Evolutionary conservation across 768 basidiomycete species (phyloP).

Genomic region (Peribolospora kevripleyi): DNA sequence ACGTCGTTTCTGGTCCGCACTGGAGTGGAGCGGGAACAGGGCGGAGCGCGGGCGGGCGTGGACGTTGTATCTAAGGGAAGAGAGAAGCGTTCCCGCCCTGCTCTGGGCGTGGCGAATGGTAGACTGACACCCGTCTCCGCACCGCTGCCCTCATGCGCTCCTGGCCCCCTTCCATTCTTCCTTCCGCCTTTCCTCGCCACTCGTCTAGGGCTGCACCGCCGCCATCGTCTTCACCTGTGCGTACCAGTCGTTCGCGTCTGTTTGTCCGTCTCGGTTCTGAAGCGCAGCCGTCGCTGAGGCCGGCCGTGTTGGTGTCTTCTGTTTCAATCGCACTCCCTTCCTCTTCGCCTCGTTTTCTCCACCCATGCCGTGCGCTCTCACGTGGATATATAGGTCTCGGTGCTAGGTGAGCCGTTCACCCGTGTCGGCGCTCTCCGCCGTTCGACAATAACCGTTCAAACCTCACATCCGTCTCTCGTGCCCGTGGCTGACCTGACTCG

Average conservation of each 20-base stretch:
- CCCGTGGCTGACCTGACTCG: background rate
- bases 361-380: background rate
- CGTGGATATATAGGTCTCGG: conserved; percentile 12
- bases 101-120: background rate
- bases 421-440: background rate
- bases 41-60: background rate
- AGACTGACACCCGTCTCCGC: background rate
- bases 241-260: conserved; percentile 16
- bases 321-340: background rate
- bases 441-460: background rate
- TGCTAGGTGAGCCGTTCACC: conserved; percentile 11
- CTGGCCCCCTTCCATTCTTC: conserved; percentile 73
- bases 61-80: background rate
- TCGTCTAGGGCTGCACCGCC: conserved; percentile 60
- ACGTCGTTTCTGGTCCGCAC: background rate
- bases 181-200: background rate
- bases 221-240: conserved; percentile 95
- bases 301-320: background rate
- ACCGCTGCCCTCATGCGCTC: conserved; percentile 44
- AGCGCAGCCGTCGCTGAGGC: conserved; percentile 16
- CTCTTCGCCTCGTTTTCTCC: background rate
- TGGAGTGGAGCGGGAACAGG: background rate
- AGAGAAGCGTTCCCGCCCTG: background rate
- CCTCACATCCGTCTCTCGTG: background rate
- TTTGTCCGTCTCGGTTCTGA: background rate